Percentiles rank a stretch among this genome's conserved stretches.
Evolutionary conservation across 306 rosid genomes (phyloP).

Genomic region (Casuarina equisetifolia): DNA sequence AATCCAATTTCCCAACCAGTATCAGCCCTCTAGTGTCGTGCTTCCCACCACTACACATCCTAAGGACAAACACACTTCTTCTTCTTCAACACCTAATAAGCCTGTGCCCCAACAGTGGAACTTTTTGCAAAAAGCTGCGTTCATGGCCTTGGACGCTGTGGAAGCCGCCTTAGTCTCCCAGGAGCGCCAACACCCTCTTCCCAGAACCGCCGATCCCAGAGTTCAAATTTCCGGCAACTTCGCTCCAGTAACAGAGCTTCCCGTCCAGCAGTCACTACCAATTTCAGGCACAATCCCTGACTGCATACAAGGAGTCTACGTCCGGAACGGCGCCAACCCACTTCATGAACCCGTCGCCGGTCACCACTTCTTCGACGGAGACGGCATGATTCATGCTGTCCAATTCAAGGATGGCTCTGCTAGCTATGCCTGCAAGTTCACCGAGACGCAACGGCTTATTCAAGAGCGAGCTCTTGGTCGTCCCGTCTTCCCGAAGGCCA

Average conservation of each 20-base stretch:
- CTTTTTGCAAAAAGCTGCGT: slow-evolving; percentile 50
- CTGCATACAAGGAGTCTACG: slow-evolving; percentile 78
- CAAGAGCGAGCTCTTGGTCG: slow-evolving; percentile 72
- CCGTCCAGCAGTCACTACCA: slow-evolving; percentile 41
- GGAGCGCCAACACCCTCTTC: slow-evolving; percentile 63
- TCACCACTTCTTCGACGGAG: slow-evolving; percentile 97
- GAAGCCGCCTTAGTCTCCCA: slow-evolving; percentile 53
- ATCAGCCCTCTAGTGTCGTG: slow-evolving; percentile 25
- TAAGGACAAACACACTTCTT: neutral
- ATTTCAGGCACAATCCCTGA: slow-evolving; percentile 66
- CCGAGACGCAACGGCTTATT: slow-evolving; percentile 65
- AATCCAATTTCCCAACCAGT: slow-evolving; percentile 49
- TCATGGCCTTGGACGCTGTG: slow-evolving; percentile 59
- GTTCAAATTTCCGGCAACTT: slow-evolving; percentile 93
- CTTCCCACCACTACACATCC: slow-evolving; percentile 1
- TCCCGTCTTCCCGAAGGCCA: slow-evolving; percentile 86
- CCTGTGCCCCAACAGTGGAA: slow-evolving; percentile 40
- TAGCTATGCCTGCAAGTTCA: slow-evolving; percentile 82
- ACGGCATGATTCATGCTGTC: slow-evolving; percentile 95
- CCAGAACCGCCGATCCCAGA: slow-evolving; percentile 84
- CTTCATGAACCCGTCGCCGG: slow-evolving; percentile 79
- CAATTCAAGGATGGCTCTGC: slow-evolving; percentile 47
- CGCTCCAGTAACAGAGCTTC: slow-evolving; percentile 78
- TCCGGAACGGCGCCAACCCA: slow-evolving; percentile 94
- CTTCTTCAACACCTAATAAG: slow-evolving; percentile 2